Evolutionary conservation across 306 rosid species (phyloP).

Genomic region (Citrullus mucosospermus): DNA sequence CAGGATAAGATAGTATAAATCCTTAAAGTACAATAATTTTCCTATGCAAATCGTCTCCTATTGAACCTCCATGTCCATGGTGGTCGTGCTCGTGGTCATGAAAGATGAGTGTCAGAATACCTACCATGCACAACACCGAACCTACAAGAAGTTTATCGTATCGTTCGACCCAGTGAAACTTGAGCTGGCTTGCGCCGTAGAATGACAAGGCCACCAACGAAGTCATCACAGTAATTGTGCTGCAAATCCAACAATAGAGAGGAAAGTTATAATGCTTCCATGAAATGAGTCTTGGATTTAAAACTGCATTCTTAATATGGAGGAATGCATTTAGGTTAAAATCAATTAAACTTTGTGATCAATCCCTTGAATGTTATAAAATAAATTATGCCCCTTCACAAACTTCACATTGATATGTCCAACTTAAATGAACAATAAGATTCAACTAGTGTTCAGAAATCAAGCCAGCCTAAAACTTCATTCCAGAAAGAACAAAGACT

Average conservation of each 20-base stretch:
- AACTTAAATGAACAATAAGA: neutral
- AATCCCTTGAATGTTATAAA: neutral
- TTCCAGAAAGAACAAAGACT: neutral
- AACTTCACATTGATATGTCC: neutral
- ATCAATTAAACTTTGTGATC: neutral
- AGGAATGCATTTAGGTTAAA: neutral
- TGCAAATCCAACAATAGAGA: slow-evolving; percentile 27
- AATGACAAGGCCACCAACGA: slow-evolving; percentile 86
- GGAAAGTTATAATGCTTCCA: neutral
- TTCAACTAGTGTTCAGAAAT: neutral
- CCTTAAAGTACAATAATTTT: slow-evolving; percentile 46
- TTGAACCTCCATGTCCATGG: slow-evolving; percentile 30
- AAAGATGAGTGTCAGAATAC: slow-evolving; percentile 69
- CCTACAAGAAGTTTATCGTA: slow-evolving; percentile 95
- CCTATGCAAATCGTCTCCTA: slow-evolving; percentile 53
- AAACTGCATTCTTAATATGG: neutral
- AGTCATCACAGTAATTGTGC: slow-evolving; percentile 97
- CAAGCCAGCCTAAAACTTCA: neutral
- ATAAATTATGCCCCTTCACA: neutral
- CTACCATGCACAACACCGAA: slow-evolving; percentile 72
- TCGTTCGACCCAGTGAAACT: slow-evolving; percentile 97
- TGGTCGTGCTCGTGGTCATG: slow-evolving; percentile 54
- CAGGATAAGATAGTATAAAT: neutral
- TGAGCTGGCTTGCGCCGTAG: slow-evolving; percentile 93
- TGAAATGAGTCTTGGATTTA: neutral